Evolutionary conservation across 306 rosid genomes (phyloP).

Genomic region (Ziziphus jujuba): DNA sequence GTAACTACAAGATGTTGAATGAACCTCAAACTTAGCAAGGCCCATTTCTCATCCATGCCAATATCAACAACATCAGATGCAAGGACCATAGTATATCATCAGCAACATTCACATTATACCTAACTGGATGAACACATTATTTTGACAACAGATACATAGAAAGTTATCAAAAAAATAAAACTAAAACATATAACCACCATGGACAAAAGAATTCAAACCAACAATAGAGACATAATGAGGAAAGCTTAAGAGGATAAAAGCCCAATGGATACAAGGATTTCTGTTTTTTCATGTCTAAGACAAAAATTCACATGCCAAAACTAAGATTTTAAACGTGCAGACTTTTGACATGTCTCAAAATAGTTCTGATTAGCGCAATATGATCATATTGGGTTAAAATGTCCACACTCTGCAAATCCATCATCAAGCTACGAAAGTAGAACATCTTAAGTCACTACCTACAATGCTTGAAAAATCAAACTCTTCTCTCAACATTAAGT

Average conservation of each 20-base stretch:
- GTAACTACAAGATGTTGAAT: neutral
- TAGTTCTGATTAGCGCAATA: too few relatives aligned
- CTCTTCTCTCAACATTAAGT: neutral
- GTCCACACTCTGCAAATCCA: too few relatives aligned
- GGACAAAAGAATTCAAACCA: too few relatives aligned
- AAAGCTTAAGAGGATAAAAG: too few relatives aligned
- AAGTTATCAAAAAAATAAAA: neutral
- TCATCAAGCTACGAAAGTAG: too few relatives aligned
- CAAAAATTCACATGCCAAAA: too few relatives aligned
- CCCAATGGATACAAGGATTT: too few relatives aligned
- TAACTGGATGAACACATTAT: neutral
- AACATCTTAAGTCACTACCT: too few relatives aligned
- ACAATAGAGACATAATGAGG: too few relatives aligned
- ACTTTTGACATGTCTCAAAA: too few relatives aligned
- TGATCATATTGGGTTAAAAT: neutral
- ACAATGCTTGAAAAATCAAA: neutral
- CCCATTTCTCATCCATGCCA: neutral
- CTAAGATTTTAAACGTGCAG: too few relatives aligned
- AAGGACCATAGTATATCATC: neutral
- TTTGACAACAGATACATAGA: neutral
- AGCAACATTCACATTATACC: neutral
- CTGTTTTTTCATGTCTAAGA: too few relatives aligned
- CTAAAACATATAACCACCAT: neutral
- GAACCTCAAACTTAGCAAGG: neutral
- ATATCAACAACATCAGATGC: neutral